Evolutionary conservation across 441 rosid species (phyloP).

Genomic region (Populus hybrid): DNA sequence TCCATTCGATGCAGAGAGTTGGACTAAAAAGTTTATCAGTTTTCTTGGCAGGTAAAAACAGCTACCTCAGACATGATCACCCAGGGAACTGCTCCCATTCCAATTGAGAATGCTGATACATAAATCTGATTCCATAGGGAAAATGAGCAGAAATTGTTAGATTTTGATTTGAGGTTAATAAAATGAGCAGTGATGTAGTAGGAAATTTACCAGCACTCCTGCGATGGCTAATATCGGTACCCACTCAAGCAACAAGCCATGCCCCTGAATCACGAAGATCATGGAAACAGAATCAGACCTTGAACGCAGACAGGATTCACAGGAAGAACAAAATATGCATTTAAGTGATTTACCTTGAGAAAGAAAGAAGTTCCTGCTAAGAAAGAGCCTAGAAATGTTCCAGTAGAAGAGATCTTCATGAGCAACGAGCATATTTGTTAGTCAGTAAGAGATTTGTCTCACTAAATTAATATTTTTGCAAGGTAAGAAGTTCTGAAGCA

Average conservation of each 20-base stretch:
- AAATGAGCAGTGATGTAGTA: not conserved
- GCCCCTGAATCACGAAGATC: slow-evolving; percentile 39
- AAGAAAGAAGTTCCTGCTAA: slow-evolving; percentile 69
- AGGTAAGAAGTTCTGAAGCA: not conserved
- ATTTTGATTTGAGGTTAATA: not conserved
- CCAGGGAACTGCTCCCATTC: slow-evolving; percentile 98
- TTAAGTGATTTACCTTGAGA: slow-evolving; percentile 45
- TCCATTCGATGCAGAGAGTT: not conserved
- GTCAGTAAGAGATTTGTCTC: not conserved
- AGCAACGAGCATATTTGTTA: slow-evolving; percentile 1
- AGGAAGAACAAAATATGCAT: not conserved
- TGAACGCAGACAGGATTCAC: not conserved
- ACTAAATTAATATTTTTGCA: not conserved
- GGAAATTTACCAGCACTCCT: slow-evolving; percentile 64
- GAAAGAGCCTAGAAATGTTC: slow-evolving; percentile 72
- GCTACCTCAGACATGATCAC: slow-evolving; percentile 93
- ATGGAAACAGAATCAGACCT: slow-evolving; percentile 7
- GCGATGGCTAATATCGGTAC: slow-evolving; percentile 64
- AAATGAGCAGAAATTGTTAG: not conserved
- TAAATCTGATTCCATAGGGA: slow-evolving; percentile 43
- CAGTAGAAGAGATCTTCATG: slow-evolving; percentile 63
- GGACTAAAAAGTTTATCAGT: not conserved
- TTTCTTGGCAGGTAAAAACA: not conserved
- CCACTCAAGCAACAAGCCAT: slow-evolving; percentile 48
- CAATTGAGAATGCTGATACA: slow-evolving; percentile 68